Base-by-base conservation (phyloP, 2,329 filamentous ascomycete species). In the Alternaria gansuensis region DNA sequence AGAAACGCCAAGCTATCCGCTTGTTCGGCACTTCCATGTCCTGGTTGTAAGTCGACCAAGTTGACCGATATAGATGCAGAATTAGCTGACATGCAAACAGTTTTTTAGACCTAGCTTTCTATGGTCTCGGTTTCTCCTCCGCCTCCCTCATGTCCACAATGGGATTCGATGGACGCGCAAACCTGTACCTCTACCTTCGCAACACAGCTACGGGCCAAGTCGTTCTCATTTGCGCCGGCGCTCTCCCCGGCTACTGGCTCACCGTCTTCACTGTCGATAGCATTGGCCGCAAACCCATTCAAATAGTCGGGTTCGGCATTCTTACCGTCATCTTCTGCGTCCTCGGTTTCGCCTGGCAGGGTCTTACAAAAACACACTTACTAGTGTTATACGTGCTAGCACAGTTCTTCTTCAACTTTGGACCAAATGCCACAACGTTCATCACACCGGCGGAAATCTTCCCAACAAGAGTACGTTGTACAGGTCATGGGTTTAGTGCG, bases 211-310 rank as follows among this genome's bases (percentile, higher is more conserved):
- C 92, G 21, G 91, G 91, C 9, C 93, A 94, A 79, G 79, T 93
- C 67, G 91, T 93, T 66, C 84, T 93, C 50, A 88, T 93, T 66
- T 87, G 90, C 59, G 90, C 91, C 4, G 91, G 90, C 57, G 89
- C 91, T 46, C 90, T 93, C 13, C 91, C 91, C 0, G 91, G 91
- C 13, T 93, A 93, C 82, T 93, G 90, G 90, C 85, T 92, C 14
- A 91, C 90, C 0, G 90, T 93, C 5, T 87, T 87, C 11, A 87
- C 86, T 1, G 86, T 92, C 56, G 90, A 94, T 77, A 90, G 84
- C 1, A 69, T 93, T 13, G 91, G 90, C 53, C 89, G 91, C 70
- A 93, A 92, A 81, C 86, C 90, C 1, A 92, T 94, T 57, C 91
- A 91, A 78, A 78, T 90, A 54, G 83, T 81, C 60, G 81, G 81